Evolutionary conservation across 345 rosid species (phyloP).

Genomic region (Fremontodendron californicum): DNA sequence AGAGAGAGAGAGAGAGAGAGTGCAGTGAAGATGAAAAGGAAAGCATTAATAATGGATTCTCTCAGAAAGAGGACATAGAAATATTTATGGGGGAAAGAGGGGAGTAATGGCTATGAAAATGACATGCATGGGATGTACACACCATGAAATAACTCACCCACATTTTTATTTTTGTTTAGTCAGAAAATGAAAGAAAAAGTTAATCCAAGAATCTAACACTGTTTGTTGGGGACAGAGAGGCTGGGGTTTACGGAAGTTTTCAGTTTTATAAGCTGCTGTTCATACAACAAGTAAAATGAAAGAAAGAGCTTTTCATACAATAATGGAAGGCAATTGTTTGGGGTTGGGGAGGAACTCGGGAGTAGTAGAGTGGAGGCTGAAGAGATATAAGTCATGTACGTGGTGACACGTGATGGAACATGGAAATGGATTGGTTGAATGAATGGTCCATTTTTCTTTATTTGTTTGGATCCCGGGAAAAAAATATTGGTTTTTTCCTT

Average conservation of each 20-base stretch:
- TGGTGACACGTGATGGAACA: no score
- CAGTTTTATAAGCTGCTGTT: not conserved
- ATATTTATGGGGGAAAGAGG: constrained; percentile 32
- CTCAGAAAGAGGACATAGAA: constrained; percentile 11
- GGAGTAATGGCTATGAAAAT: constrained; percentile 32
- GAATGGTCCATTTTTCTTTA: not conserved
- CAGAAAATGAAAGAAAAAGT: not conserved
- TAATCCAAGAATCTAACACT: not conserved
- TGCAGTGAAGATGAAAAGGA: constrained; percentile 33
- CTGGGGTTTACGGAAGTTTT: not conserved
- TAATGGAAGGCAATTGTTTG: no score
- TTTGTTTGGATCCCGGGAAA: not conserved
- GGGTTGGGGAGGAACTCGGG: no score
- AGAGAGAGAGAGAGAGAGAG: constrained; percentile 20
- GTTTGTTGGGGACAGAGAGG: not conserved
- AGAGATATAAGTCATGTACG: no score
- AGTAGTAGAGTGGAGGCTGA: no score
- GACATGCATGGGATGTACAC: constrained; percentile 31
- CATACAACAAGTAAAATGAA: not conserved
- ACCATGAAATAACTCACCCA: constrained; percentile 7
- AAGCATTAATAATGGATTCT: constrained; percentile 54
- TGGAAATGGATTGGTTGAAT: no score
- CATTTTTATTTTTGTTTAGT: constrained; percentile 7
- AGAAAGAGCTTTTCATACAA: not conserved
- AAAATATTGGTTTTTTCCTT: no score